Conservation (phyloP, 73 alveolate species). For the Urostyla sp. region DNA sequence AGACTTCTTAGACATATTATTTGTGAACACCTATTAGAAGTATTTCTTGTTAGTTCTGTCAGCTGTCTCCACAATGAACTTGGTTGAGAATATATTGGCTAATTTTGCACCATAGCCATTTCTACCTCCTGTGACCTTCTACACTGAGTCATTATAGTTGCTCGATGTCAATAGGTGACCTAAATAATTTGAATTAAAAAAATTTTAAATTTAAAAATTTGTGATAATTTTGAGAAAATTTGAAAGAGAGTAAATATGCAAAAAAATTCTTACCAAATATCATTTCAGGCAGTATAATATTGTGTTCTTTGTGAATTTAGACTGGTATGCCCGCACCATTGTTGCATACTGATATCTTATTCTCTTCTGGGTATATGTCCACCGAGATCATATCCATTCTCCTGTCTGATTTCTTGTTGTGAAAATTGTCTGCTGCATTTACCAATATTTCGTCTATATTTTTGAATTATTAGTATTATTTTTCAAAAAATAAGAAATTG, state of each 20-base stretch:
- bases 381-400: slow-evolving; percentile 91
- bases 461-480: background rate
- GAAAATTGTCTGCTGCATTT: slow-evolving; percentile 99
- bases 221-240: no score
- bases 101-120: slow-evolving; percentile 99
- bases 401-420: slow-evolving; percentile 92
- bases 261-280: slow-evolving; percentile 61
- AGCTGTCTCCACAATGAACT: slow-evolving; percentile 94
- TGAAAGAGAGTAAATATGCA: background rate
- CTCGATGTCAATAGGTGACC: slow-evolving; percentile 98
- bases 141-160: slow-evolving; percentile 97
- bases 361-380: slow-evolving; percentile 79
- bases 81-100: slow-evolving; percentile 97
- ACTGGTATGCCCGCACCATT: slow-evolving; percentile 97
- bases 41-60: slow-evolving; percentile 78
- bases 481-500: no score
- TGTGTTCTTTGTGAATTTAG: slow-evolving; percentile 91
- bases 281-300: slow-evolving; percentile 97
- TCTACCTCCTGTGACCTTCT: slow-evolving; percentile 99
- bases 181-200: no score
- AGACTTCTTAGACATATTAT: slow-evolving; percentile 90
- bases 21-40: slow-evolving; percentile 80
- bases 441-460: slow-evolving; percentile 96
- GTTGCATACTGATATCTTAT: slow-evolving; percentile 85
- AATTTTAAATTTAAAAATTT: no score